Evolutionary conservation across 2,329 filamentous ascomycete species (phyloP).

Genomic region (Arthroderma uncinatum): DNA sequence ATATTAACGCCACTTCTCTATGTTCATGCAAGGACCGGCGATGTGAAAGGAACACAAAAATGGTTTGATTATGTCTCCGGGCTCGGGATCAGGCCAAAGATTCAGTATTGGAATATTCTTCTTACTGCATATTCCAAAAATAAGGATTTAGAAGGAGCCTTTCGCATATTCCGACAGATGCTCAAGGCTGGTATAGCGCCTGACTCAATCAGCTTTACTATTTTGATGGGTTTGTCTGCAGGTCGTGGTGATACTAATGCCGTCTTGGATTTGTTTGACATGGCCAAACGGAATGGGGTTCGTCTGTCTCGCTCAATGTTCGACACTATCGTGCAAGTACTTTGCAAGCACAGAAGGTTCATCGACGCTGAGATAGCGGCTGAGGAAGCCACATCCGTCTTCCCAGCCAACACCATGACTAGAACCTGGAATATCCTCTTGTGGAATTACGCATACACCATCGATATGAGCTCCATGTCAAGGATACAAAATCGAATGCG

Average conservation of each 20-base stretch:
- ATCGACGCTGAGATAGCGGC: conserved; percentile 50
- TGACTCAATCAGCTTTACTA: conserved; percentile 55
- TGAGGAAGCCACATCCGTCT: conserved; percentile 43
- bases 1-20: conserved; percentile 51
- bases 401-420: conserved; percentile 44
- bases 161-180: conserved; percentile 54
- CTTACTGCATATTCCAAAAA: conserved; percentile 58
- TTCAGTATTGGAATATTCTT: conserved; percentile 62
- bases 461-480: conserved; percentile 46
- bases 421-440: conserved; percentile 71
- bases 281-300: conserved; percentile 47
- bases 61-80: conserved; percentile 54
- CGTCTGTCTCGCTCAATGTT: conserved; percentile 48
- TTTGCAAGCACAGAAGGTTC: conserved; percentile 48
- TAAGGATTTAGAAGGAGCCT: conserved; percentile 55
- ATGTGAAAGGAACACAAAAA: conserved; percentile 47
- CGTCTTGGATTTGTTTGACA: conserved; percentile 53
- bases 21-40: conserved; percentile 58
- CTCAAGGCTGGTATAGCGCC: conserved; percentile 40
- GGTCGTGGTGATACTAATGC: conserved; percentile 61
- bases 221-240: conserved; percentile 61
- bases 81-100: conserved; percentile 47
- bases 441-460: conserved; percentile 53
- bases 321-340: conserved; percentile 55
- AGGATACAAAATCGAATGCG: conserved; percentile 47